Percentiles rank a stretch among this genome's conserved stretches.
These are phyloP conservation scores for Cynanchum wilfordii DNA, from an alignment of 257 asterid species.

Conservation along the genomic window DNA sequence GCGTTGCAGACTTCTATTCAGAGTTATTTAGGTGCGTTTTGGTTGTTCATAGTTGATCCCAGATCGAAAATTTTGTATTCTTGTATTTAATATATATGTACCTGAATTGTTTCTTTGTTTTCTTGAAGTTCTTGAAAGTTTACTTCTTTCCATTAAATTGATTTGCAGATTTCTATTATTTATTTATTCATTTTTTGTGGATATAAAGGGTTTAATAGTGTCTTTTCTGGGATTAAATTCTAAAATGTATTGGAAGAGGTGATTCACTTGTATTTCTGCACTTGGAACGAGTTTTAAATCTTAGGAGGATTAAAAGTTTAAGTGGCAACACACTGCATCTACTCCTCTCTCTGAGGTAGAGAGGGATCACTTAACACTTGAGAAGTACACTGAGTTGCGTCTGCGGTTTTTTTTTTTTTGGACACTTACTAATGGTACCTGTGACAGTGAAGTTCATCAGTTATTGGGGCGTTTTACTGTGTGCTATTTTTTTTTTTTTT, in stretches of 20 bases:
- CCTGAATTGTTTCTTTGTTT: not conserved
- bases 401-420: not conserved
- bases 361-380: not conserved
- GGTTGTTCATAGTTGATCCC: not conserved
- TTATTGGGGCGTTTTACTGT: too few species aligned
- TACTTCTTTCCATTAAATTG: not conserved
- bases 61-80: not conserved
- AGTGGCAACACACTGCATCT: not conserved
- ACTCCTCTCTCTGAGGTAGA: too few species aligned
- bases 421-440: too few species aligned
- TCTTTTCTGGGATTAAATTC: not conserved
- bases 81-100: not conserved
- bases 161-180: not conserved
- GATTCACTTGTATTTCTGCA: not conserved
- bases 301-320: not conserved
- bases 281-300: not conserved
- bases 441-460: too few species aligned
- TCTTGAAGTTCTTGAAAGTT: constrained; percentile 1
- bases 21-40: constrained; percentile 57
- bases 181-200: not conserved
- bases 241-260: not conserved
- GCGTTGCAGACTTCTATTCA: constrained; percentile 69
- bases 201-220: not conserved
- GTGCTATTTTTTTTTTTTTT: too few species aligned
- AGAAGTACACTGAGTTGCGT: not conserved